Base-by-base conservation (phyloP, 192 early-diverging fungal species). In the Thamnidium elegans region DNA sequence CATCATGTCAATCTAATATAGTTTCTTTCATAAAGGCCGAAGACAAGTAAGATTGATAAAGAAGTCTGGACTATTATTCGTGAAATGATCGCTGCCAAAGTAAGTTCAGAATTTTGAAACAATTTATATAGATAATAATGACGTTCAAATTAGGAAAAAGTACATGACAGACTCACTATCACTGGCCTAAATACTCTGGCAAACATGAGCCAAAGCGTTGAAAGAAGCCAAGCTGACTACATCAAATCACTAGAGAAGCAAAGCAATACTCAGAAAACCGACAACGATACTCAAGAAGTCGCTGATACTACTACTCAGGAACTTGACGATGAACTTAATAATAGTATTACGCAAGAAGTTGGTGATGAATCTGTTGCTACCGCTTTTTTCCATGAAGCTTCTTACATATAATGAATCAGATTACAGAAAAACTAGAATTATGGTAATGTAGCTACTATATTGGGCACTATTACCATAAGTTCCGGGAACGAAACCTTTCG, bases 101-200 rank as follows among this genome's bases (percentile, higher is more conserved):
- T 46, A 46, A 46, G 45, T 46, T 46, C 45, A 46, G 45, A 46
- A 10, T 46, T 46, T 46, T 46, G 45, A 46, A 46, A 46, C 45
- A 46, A 46, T 46, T 46, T 46, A 46, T 46, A 46, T 10, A 46
- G 45, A 10, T 11, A 46, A 46, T 46, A 46, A 46, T 46, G 45
- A 46, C 45, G 45, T 46, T 46, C 45, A 46, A 46, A 46, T 46
- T 46, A 46, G 45, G 15, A 46, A 46, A 46, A 46, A 46, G 45
- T 46, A 46, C 45, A 46, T 46, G 45, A 46, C 45, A 46, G 45
- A 46, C 11, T 7, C 45, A 46, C 45, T 46, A 46, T 46, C 45
- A 10, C 45, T 46, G 45, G 45, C 15, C 45, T 46, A 46, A 46
- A 46, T 46, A 46, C 45, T 46, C 45, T 46, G 45, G 45, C 5